Percentiles rank a stretch among this genome's conserved stretches.
phyloP scores from a whole-genome alignment of 768 basidiomycete genomes.

The Cubamyces lactineus region DNA sequence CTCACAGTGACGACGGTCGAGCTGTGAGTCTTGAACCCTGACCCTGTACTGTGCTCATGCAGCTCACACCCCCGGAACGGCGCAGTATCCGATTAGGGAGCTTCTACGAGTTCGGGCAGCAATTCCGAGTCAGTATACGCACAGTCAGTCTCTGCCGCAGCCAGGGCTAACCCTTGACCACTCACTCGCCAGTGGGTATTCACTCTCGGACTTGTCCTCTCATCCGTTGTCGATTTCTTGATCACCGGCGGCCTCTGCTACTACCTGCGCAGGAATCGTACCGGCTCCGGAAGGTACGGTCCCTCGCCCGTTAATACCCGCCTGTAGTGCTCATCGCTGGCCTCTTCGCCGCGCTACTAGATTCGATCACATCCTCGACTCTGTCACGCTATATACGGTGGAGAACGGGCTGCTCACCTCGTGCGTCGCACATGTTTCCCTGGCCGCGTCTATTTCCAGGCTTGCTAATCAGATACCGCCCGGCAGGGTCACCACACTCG shows the following conservation, averaged over 20 bases:
- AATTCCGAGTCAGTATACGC: conserved; percentile 23
- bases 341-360: conserved; percentile 15
- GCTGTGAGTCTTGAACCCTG: conserved; percentile 9
- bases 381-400: conserved; percentile 34
- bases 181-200: conserved; percentile 31
- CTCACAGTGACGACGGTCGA: conserved; percentile 21
- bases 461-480: conserved; percentile 6
- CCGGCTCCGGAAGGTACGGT: conserved; percentile 30
- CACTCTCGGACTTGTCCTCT: conserved; percentile 32
- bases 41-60: not conserved
- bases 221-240: conserved; percentile 31
- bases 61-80: not conserved
- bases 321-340: not conserved
- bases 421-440: conserved; percentile 24
- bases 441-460: not conserved
- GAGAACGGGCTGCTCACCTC: conserved; percentile 34
- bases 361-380: conserved; percentile 32
- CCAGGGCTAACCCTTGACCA: not conserved
- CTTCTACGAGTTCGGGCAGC: conserved; percentile 24
- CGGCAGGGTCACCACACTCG: conserved; percentile 27
- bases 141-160: not conserved
- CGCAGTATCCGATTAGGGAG: conserved; percentile 26
- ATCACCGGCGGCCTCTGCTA: conserved; percentile 30
- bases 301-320: conserved; percentile 9
- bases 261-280: conserved; percentile 31